Evolutionary conservation across 371 early-diverging fungal genomes (phyloP).

Genomic region (Nosema granulosis): DNA sequence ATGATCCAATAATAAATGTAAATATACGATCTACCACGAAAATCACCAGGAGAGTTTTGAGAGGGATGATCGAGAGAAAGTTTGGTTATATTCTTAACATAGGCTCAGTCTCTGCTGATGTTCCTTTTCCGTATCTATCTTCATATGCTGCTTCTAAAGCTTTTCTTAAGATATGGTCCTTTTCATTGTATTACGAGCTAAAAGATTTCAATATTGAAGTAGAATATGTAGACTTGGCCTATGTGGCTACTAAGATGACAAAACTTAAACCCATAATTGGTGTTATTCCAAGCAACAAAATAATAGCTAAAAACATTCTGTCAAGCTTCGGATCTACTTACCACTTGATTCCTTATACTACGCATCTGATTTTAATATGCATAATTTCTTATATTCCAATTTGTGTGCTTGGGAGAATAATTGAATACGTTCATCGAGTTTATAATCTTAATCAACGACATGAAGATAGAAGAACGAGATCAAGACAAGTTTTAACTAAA

Average conservation of each 20-base stretch:
- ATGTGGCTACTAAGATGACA: slow-evolving; percentile 77
- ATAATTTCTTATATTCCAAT: background rate
- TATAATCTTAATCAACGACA: background rate
- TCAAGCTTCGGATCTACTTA: slow-evolving; percentile 72
- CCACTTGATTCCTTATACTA: slow-evolving; percentile 74
- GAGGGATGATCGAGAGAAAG: slow-evolving; percentile 67
- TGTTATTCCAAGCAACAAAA: slow-evolving; percentile 75
- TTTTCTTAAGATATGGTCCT: slow-evolving; percentile 80
- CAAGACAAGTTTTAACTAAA: background rate
- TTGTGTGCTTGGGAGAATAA: too few relatives aligned
- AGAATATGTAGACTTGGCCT: slow-evolving; percentile 76
- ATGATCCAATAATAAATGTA: slow-evolving; percentile 75
- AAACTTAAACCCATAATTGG: slow-evolving; percentile 74
- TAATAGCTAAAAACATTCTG: slow-evolving; percentile 76
- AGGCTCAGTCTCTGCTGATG: slow-evolving; percentile 80
- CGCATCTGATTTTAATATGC: slow-evolving; percentile 71
- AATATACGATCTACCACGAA: slow-evolving; percentile 77
- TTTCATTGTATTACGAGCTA: slow-evolving; percentile 78
- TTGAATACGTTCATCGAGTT: too few relatives aligned
- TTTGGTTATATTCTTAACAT: slow-evolving; percentile 81
- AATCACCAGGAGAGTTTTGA: slow-evolving; percentile 70
- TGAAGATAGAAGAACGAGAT: background rate
- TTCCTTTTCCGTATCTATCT: slow-evolving; percentile 78
- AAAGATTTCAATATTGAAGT: slow-evolving; percentile 73
- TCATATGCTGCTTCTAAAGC: slow-evolving; percentile 87